Evolutionary conservation across 768 basidiomycete species (phyloP), one percentile per base, ranked within the genome.

Genomic region (Russula dissimulans): DNA sequence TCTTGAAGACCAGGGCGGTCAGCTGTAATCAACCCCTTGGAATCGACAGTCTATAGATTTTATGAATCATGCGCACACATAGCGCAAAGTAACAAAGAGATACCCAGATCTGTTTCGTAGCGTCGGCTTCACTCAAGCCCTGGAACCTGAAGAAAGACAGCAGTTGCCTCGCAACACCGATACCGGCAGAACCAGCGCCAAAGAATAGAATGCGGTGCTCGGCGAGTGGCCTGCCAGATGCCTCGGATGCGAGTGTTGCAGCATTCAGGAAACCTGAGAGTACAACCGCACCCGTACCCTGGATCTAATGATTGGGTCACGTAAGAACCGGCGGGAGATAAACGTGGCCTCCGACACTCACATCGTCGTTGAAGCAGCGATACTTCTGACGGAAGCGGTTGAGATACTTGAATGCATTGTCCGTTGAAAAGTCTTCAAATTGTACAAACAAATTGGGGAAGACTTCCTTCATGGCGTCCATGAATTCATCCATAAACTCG

Each of bases 381-480:
- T 89, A 91, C 56, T 83, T 77, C 62, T 84, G 72, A 55, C 89
- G 82, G 77, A 86, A 92, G 50, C 81, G 77, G 45, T 84, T 79
- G 36, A 95, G 84, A 73, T 89, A 94, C 55, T 80, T 76, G 77
- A 97, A 97, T 0, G 95, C 94, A 60, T 92, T 87, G 65, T 95
- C 87, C 3, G 91, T 93, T 31, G 90, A 86, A 74, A 94, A 97
- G 75, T 97, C 93, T 82, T 91, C 90, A 65, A 91, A 93, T 71
- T 95, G 93, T 60, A 95, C 78, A 70, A 95, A 78, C 56, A 91
- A 77, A 64, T 89, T 85, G 0, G 92, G 93, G 79, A 87, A 94
- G 18, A 79, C 77, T 44, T 70, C 70, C 18, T 78, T 74, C 79
- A 95, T 90, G 71, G 89, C 91, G 36, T 76, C 70, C 90, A 97